Evolutionary conservation across 2,329 filamentous ascomycete species (phyloP), one percentile per base, ranked within the genome.

Genomic region (Fusarium foetens): DNA sequence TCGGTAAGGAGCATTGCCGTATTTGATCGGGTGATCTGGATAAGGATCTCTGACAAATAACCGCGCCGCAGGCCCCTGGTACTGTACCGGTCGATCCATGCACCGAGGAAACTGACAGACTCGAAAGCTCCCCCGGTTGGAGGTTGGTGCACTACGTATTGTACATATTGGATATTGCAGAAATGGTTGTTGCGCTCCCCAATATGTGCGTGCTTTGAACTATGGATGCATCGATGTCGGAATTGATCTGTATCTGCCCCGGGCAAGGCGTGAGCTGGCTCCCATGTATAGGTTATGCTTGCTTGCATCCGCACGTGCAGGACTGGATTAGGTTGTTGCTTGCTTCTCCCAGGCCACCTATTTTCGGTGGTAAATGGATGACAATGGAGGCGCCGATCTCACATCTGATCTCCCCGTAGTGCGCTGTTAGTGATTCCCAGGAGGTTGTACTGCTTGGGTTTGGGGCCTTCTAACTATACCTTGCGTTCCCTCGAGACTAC

Each of bases 361-460:
- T 54, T 48, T 60, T 49, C 57, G 55, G 58, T 61, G 59, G 46
- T 66, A 72, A 63, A 64, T 66, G 58, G 60, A 63, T 39, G 60
- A 66, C 61, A 55, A 73, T 58, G 42, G 43, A 64, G 58, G 29
- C 16, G 74, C 68, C 71, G 74, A 76, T 76, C 74, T 75, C 67
- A 65, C 58, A 73, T 75, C 68, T 72, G 59, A 58, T 58, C 43
- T 60, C 67, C 63, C 58, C 57, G 51, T 58, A 57, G 58, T 53
- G 68, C 42, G 58, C 39, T 65, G 52, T 71, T 62, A 45, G 51
- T 66, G 65, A 66, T 70, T 65, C 72, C 45, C 39, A 72, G 42
- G 46, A 57, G 65, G 69, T 66, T 70, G 68, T 64, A 64, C 68
- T 68, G 48, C 54, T 67, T 65, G 42, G 48, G 42, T 41, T 41